phyloP scores from a whole-genome alignment of 768 basidiomycete genomes.

The Amanita rimosa region DNA sequence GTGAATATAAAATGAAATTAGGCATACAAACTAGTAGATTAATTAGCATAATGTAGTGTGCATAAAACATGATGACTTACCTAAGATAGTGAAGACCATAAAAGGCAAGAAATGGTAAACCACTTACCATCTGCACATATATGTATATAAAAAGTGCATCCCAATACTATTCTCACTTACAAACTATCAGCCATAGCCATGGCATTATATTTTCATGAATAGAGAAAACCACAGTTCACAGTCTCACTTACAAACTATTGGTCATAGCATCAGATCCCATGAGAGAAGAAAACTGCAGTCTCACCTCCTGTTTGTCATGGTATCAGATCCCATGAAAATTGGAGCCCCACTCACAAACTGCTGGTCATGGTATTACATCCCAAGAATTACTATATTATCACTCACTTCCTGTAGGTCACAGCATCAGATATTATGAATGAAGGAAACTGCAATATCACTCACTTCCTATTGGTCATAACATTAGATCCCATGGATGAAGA shows the following conservation, averaged over 20 bases:
- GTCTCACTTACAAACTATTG: background rate
- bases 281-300: background rate
- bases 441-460: background rate
- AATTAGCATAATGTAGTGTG: too few relatives aligned
- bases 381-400: background rate
- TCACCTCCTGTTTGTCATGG: too few relatives aligned
- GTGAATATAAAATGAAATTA: too few relatives aligned
- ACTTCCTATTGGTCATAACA: too few relatives aligned
- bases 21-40: too few relatives aligned
- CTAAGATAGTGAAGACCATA: too few relatives aligned
- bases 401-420: background rate
- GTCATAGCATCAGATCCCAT: background rate
- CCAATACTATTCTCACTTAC: background rate
- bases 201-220: constrained; percentile 6
- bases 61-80: too few relatives aligned
- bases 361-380: background rate
- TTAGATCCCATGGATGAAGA: background rate
- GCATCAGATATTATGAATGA: background rate
- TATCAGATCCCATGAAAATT: too few relatives aligned
- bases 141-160: too few relatives aligned
- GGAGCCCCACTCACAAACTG: too few relatives aligned
- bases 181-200: background rate
- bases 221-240: background rate
- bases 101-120: too few relatives aligned
- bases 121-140: too few relatives aligned